Evolutionary conservation across 179 eudicot genomes (phyloP).

Genomic region (Camellia oleifera): DNA sequence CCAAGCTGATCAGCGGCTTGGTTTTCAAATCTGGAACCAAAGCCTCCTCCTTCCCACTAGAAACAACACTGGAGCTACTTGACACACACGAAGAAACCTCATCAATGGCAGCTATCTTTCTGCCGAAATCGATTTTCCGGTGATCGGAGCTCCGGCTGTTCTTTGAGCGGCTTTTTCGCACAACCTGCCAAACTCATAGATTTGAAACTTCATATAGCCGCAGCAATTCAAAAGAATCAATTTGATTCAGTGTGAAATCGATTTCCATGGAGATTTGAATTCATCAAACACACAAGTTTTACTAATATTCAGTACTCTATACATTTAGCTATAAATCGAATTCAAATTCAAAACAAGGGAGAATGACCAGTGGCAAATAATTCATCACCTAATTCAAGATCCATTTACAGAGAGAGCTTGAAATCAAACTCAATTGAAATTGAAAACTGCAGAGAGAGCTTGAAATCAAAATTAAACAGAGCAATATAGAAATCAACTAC

Average conservation of each 20-base stretch:
- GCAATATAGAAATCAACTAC: no score
- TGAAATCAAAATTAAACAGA: no score
- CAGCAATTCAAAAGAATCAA: neutral
- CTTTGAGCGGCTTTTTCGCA: conserved; percentile 60
- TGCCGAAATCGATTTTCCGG: conserved; percentile 22
- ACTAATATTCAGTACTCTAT: neutral
- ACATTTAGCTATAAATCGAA: neutral
- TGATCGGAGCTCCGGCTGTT: conserved; percentile 26
- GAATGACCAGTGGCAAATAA: neutral
- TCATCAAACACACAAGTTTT: neutral
- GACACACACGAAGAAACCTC: conserved; percentile 63
- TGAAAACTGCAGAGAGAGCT: no score
- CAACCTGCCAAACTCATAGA: conserved; percentile 40
- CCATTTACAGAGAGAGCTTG: no score
- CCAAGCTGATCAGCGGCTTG: conserved; percentile 31
- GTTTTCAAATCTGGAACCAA: conserved; percentile 21
- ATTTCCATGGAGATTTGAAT: neutral
- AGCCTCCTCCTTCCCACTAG: conserved; percentile 26
- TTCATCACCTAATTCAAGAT: neutral
- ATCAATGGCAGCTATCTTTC: conserved; percentile 1
- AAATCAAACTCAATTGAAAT: no score
- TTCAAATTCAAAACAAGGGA: neutral
- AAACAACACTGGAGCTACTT: conserved; percentile 48
- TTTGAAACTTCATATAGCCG: neutral
- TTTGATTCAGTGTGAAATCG: neutral